Conservation (phyloP, 768 basidiomycete genomes). For the Naematelia encephala region DNA sequence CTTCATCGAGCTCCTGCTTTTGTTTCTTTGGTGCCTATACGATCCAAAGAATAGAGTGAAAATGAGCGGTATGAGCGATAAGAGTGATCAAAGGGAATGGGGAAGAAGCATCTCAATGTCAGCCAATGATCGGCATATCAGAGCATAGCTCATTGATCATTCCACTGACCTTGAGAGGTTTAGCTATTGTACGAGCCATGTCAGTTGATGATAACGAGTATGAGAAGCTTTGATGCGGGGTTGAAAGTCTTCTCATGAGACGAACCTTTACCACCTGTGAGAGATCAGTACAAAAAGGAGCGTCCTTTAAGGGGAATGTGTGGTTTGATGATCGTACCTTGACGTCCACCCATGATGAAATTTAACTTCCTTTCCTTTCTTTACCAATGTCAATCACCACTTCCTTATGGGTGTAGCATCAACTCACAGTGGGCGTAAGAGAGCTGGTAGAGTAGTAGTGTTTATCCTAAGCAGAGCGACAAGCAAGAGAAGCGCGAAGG, state of each 20-base stretch:
- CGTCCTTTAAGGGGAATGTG: not conserved
- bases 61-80: not conserved
- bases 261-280: conserved; percentile 35
- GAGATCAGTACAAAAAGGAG: not conserved
- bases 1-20: conserved; percentile 42
- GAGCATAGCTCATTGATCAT: no score
- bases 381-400: no score
- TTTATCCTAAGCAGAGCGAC: no score
- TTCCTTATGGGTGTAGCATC: no score
- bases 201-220: not conserved
- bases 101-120: not conserved
- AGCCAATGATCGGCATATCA: no score
- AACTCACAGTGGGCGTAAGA: not conserved
- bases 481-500: no score
- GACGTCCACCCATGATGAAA: conserved; percentile 12
- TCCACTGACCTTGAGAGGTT: conserved; percentile 30
- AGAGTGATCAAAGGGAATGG: not conserved
- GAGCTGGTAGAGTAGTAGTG: no score
- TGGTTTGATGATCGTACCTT: conserved; percentile 5
- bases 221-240: not conserved
- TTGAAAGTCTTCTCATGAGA: no score
- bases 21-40: conserved; percentile 44
- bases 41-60: not conserved
- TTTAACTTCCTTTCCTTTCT: no score
- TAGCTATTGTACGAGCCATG: conserved; percentile 9